Conservation (phyloP, 805 yeast genomes). For the Wickerhamiella cacticola region DNA sequence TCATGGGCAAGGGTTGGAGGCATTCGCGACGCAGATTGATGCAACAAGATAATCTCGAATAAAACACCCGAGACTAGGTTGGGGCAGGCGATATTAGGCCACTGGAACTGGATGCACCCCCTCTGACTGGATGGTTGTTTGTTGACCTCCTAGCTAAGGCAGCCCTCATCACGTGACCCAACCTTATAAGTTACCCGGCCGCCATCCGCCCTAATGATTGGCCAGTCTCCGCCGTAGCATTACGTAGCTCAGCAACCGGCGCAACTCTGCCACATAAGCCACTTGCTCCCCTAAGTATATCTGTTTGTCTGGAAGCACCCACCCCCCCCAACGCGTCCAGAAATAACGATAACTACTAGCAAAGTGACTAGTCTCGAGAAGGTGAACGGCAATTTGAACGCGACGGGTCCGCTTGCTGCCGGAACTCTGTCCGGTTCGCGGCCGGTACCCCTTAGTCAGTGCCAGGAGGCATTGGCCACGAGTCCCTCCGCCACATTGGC, state of each 20-base stretch:
- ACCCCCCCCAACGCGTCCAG: conserved; percentile 1
- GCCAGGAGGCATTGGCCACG: neutral
- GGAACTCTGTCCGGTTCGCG: neutral
- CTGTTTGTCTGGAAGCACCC: conserved; percentile 3
- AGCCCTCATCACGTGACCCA: neutral
- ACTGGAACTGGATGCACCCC: no score
- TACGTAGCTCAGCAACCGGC: neutral
- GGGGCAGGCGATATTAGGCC: no score
- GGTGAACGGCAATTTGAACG: neutral
- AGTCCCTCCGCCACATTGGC: no score
- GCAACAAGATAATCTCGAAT: neutral
- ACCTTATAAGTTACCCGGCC: neutral
- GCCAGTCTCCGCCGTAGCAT: neutral
- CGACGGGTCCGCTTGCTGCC: neutral
- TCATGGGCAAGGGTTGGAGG: neutral
- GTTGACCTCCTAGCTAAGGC: no score
- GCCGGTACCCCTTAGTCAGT: conserved; percentile 3
- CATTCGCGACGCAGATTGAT: conserved; percentile 1
- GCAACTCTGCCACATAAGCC: conserved; percentile 3
- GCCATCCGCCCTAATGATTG: neutral
- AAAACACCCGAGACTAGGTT: neutral
- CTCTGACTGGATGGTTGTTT: no score
- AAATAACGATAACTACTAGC: neutral
- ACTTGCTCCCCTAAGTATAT: neutral
- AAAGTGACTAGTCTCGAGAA: neutral